Conservation (phyloP, 1,284 basidiomycete genomes). For the Moesziomyces globuligerus region DNA sequence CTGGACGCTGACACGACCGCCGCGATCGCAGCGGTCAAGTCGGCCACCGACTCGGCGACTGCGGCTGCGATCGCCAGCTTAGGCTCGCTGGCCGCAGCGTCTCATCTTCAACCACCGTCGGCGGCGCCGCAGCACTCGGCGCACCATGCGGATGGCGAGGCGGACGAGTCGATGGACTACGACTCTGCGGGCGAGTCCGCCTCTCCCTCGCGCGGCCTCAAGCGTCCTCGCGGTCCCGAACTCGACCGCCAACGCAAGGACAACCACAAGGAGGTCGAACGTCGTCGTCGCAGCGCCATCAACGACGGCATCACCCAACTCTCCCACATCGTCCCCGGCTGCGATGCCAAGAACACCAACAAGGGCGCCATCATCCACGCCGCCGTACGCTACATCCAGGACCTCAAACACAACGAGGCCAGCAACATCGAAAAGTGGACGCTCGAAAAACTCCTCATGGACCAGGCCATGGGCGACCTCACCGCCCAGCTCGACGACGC, state of each 20-base stretch:
- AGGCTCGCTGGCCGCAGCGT: conserved; percentile 50
- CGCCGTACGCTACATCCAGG: conserved; percentile 86
- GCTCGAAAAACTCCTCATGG: conserved; percentile 89
- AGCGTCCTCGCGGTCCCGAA: conserved; percentile 53
- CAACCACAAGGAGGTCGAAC: conserved; percentile 87
- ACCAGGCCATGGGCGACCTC: conserved; percentile 73
- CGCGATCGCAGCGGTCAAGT: conserved; percentile 32
- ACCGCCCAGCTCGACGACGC: conserved; percentile 58
- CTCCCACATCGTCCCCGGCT: conserved; percentile 82
- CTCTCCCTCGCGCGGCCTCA: conserved; percentile 18
- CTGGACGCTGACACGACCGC: conserved; percentile 14
- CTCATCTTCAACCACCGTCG: conserved; percentile 22
- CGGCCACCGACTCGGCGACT: conserved; percentile 50
- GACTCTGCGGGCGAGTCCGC: conserved; percentile 7
- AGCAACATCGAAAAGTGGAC: conserved; percentile 89
- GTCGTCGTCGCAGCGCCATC: conserved; percentile 89
- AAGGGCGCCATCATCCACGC: conserved; percentile 86
- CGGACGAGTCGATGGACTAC: conserved; percentile 20
- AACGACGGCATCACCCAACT: conserved; percentile 95
- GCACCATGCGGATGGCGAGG: conserved; percentile 8
- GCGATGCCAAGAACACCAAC: conserved; percentile 78
- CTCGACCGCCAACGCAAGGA: conserved; percentile 61
- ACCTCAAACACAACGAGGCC: conserved; percentile 87
- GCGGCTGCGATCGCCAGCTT: conserved; percentile 59
- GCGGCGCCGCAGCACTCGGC: conserved; percentile 9